Base-by-base conservation (phyloP, 495 filamentous ascomycete genomes). In the Pseudevernia furfuracea region DNA sequence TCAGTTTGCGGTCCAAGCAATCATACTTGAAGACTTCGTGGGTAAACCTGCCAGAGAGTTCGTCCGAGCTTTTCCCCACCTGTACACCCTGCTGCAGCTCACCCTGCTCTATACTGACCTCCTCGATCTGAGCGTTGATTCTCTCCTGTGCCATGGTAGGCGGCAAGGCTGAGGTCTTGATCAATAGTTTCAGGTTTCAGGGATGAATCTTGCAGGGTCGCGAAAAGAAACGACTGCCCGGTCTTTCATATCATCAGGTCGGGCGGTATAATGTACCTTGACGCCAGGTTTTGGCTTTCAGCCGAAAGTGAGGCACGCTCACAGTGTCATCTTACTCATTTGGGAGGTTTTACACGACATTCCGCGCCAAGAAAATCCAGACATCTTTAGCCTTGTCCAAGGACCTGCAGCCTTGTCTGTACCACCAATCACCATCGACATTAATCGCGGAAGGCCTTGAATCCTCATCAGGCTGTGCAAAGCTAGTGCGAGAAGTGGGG, bases 1-100 rank as follows among this genome's bases (percentile, higher is more conserved):
- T 61, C 4, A 72, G 38, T 48, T 59, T 56, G 28, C 66, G 55
- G 28, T 71, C 65, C 37, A 72, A 57, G 28, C 57, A 59, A 17
- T 63, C 62, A 19, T 71, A 55, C 12, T 25, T 52, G 61, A 71
- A 72, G 6, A 63, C 17, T 34, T 62, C 62, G 8, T 58, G 49
- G 25, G 49, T 39, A 21, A 70, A 32, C 58, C 44, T 63, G 37
- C 46, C 32, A 43, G 60, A n/a, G 17, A 64, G 14, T 3, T 23
- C n/a, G 3, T 41, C 34, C 19, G 37, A 4, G 25, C 37, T 38
- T n/a, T 19, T 41, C 1, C 39, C 52, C 11, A 8, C 61, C 19
- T 1, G 25, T 23, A 19, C n/a, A 32, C 2, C 37, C 19, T 59
- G 56, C 32, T 48, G 41, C 41, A 32, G 12, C 41, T 64, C 9